Base-by-base conservation (phyloP, 2,329 filamentous ascomycete genomes). In the Penicillium brevicompactum region DNA sequence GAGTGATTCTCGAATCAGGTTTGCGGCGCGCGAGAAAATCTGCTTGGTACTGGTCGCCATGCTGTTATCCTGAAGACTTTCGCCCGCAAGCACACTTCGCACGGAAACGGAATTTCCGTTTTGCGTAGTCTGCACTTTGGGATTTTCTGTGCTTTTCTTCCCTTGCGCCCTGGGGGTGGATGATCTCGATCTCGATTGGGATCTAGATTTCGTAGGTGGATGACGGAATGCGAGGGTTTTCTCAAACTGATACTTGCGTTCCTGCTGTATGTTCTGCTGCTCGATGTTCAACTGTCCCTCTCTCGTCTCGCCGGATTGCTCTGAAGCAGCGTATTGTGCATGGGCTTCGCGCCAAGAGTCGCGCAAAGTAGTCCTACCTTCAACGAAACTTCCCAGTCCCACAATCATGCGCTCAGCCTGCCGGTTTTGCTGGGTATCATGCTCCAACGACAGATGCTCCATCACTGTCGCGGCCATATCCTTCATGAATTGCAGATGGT, bases 381-480 rank as follows among this genome's bases (percentile, higher is more conserved):
- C 80, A 13, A 82, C 76, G 53, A 82, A 84, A 11, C 76, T 70
- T 0, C 79, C 80, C 7, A 85, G 13, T 5, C 49, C 49, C 5
- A 46, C 49, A 8, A 86, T 80, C 72, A 87, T 85, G 18, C 80
- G 76, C 53, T 83, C 82, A 1, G 81, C 80, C 50, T 81, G 77
- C 46, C 77, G 76, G 46, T 81, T 80, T 51, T 84, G 79, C 9
- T 78, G 76, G 4, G 78, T 77, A 8, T 79, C 74, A 24, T 80
- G 72, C 2, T 78, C 79, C 72, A 77, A 80, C 59, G 84, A 81
- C 8, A 88, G 66, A 51, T 88, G 82, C 13, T 82, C 77, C 73
- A 85, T 84, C 6, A 85, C 73, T 1, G 82, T 82, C 5, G 75
- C 71, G 0, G 80, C 76, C 72, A 86, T 82, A 44, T 85, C 83